Conservation (phyloP, 768 basidiomycete genomes). For the Kwoniella sp. region DNA sequence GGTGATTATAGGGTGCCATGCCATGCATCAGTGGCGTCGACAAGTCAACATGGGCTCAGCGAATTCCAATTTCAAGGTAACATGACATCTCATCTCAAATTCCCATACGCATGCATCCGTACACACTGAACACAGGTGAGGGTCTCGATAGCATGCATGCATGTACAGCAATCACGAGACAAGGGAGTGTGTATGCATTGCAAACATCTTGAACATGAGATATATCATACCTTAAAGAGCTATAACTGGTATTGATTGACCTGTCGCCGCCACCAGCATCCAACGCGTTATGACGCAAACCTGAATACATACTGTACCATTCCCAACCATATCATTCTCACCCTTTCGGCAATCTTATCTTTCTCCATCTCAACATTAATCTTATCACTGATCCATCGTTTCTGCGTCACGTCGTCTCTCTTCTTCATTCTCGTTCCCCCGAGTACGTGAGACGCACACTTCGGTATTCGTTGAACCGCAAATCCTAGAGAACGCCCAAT, state of each 20-base stretch:
- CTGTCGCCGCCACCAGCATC: background rate
- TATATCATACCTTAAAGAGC: no score
- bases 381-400: background rate
- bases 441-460: background rate
- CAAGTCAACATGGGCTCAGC: background rate
- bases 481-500: background rate
- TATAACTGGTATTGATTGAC: no score
- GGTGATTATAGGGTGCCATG: no score
- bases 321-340: background rate
- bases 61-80: no score
- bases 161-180: no score
- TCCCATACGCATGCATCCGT: background rate
- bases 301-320: background rate
- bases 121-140: background rate
- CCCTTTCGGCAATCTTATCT: background rate
- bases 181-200: no score
- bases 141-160: background rate
- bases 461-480: background rate
- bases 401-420: background rate
- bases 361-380: background rate
- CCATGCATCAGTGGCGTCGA: background rate
- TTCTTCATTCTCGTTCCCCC: background rate
- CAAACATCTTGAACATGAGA: no score
- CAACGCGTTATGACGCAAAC: background rate
- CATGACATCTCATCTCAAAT: background rate